Evolutionary conservation across 331 rosid genomes (phyloP).

Genomic region (Cucumis variabilis): DNA sequence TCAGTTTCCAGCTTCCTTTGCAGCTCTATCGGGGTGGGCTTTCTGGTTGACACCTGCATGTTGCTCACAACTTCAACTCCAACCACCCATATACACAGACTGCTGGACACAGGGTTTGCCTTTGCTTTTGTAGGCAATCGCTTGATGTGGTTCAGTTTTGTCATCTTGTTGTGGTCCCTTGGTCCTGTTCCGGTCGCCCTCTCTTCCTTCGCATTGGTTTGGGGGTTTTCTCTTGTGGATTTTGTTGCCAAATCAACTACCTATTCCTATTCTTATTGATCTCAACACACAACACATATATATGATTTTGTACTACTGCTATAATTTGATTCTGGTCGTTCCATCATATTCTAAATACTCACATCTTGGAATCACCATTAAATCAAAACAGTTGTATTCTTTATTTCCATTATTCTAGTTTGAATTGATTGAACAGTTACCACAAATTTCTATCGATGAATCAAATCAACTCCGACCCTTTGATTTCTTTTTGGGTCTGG

Average conservation of each 20-base stretch:
- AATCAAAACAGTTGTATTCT: neutral
- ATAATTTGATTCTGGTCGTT: neutral
- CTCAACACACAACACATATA: no score
- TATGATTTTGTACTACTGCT: neutral
- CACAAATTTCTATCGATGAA: no score
- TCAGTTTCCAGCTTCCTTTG: slow-evolving; percentile 69
- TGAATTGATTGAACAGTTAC: neutral
- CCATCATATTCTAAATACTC: no score
- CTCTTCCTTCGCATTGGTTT: slow-evolving; percentile 60
- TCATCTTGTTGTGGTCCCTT: slow-evolving; percentile 76
- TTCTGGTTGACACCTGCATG: slow-evolving; percentile 61
- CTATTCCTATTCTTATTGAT: neutral
- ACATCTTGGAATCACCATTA: neutral
- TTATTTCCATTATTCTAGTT: neutral
- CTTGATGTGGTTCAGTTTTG: slow-evolving; percentile 57
- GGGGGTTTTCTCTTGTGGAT: slow-evolving; percentile 61
- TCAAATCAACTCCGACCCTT: neutral
- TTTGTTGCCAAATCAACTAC: slow-evolving; percentile 32
- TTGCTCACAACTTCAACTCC: slow-evolving; percentile 51
- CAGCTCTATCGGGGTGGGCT: slow-evolving; percentile 73
- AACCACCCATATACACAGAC: slow-evolving; percentile 31
- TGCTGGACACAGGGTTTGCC: slow-evolving; percentile 68
- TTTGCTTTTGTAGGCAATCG: slow-evolving; percentile 68
- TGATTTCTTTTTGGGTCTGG: neutral
- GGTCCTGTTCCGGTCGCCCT: slow-evolving; percentile 64